Base-by-base conservation (phyloP, 2,329 filamentous ascomycete genomes). In the Cercospora sp. region DNA sequence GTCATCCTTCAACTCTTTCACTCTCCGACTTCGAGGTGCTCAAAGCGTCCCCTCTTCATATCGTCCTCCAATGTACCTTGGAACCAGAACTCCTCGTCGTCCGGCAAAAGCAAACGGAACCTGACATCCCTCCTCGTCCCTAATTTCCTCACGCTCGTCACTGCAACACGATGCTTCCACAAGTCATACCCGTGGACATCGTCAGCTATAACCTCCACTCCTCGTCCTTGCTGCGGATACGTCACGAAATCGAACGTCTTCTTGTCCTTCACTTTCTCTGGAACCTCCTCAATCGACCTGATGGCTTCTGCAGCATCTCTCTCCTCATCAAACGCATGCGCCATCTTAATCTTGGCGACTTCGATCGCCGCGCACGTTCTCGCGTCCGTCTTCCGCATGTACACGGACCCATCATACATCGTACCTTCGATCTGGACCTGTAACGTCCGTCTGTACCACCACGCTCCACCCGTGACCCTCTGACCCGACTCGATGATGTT, bases 391-490 rank as follows among this genome's bases (percentile, higher is more conserved):
- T 28, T 28, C 3, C 40, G 60, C 21, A 34, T 28, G n/a, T 30
- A 63, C 21, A 63, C 60, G 21, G 21, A 34, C 21, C 60, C 60
- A 16, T 30, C 16, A 16, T 63, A 63, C 24, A 12, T 1, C 0
- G n/a, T 7, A 3, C 32, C 60, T 30, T 63, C 60, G 28, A 63
- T 63, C 24, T n/a, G 13, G 16, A 63, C 40, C 5, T 28, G 37
- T 13, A 63, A n/a, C 8, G 10, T 43, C 4, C 60, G 60, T 43
- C 32, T 63, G 21, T 63, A 63, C 60, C 60, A 63, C n/a, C n/a
- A 43, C n/a, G 43, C 3, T 10, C 60, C 60, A 5, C 40, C 43
- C 16, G 13, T 5, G 3, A 18, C 28, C 26, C 45, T 49, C 60
- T 63, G 60, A 8, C 60, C 60, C 18, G 16, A 5, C 28, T 63